Evolutionary conservation across 345 rosid genomes (phyloP).

Genomic region (Isatis tinctoria): DNA sequence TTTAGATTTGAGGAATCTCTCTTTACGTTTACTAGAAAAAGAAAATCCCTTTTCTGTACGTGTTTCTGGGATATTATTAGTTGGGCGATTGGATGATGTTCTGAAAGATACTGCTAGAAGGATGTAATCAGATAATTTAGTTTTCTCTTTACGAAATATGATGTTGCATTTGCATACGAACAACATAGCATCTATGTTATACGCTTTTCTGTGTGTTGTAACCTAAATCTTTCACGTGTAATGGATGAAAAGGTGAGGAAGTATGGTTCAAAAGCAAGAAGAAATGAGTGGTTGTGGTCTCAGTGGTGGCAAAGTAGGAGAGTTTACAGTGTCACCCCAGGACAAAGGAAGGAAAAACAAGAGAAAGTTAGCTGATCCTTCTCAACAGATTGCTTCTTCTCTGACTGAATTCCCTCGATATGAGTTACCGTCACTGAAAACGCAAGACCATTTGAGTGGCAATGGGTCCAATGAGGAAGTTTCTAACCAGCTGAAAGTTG

Average conservation of each 20-base stretch:
- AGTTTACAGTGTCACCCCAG: conserved; percentile 47
- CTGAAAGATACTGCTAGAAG: conserved; percentile 1
- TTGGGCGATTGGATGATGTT: background rate
- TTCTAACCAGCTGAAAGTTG: conserved; percentile 6
- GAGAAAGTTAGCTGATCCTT: conserved; percentile 85
- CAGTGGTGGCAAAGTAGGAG: conserved; percentile 22
- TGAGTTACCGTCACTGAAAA: conserved; percentile 29
- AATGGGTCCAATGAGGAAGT: background rate
- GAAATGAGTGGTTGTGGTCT: conserved; percentile 21
- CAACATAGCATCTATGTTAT: background rate
- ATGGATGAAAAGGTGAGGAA: conserved; percentile 15
- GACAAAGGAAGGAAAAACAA: conserved; percentile 84
- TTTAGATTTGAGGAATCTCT: conserved; percentile 26
- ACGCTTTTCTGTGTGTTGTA: background rate
- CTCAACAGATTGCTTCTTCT: conserved; percentile 21
- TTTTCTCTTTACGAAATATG: background rate
- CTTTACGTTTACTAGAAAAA: background rate
- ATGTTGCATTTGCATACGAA: background rate
- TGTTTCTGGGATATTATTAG: background rate
- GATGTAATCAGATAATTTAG: background rate
- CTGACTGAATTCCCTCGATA: conserved; percentile 36
- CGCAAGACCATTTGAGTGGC: conserved; percentile 8
- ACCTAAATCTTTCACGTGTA: conserved; percentile 2
- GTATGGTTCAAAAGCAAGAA: conserved; percentile 28
- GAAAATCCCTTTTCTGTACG: background rate